Evolutionary conservation across 192 early-diverging fungal genomes (phyloP).

Genomic region (Lobosporangium transversale): DNA sequence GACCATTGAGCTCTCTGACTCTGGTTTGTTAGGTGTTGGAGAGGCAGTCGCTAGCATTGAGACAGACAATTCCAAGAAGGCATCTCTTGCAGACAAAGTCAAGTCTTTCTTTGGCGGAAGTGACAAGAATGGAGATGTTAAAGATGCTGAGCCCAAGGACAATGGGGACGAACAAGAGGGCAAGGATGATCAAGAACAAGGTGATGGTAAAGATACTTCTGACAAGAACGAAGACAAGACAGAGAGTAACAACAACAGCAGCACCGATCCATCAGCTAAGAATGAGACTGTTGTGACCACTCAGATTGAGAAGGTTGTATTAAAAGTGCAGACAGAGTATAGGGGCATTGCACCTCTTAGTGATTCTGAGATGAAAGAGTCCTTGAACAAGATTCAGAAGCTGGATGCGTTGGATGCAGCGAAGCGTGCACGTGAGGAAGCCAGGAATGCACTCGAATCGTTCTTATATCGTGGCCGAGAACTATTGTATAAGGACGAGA

Average conservation of each 20-base stretch:
- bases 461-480: constrained; percentile 90
- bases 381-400: constrained; percentile 49
- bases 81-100: constrained; percentile 60
- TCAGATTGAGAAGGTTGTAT: constrained; percentile 64
- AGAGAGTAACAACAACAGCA: constrained; percentile 30
- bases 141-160: constrained; percentile 44
- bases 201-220: constrained; percentile 6
- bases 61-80: constrained; percentile 44
- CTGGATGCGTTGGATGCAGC: constrained; percentile 72
- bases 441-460: constrained; percentile 88
- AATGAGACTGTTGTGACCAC: constrained; percentile 45
- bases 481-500: constrained; percentile 80
- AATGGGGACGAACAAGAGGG: constrained; percentile 42
- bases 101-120: constrained; percentile 72
- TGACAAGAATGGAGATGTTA: constrained; percentile 58
- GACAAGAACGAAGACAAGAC: constrained; percentile 30
- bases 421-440: constrained; percentile 80
- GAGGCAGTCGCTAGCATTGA: constrained; percentile 67
- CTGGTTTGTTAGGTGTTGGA: constrained; percentile 75
- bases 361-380: constrained; percentile 47
- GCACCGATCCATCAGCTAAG: constrained; percentile 26
- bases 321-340: constrained; percentile 67
- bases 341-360: constrained; percentile 64
- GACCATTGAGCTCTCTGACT: constrained; percentile 81
- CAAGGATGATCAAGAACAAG: constrained; percentile 11